Evolutionary conservation across 2,329 filamentous ascomycete genomes (phyloP), one percentile per base, ranked within the genome.

Genomic region (Fusarium compactum): DNA sequence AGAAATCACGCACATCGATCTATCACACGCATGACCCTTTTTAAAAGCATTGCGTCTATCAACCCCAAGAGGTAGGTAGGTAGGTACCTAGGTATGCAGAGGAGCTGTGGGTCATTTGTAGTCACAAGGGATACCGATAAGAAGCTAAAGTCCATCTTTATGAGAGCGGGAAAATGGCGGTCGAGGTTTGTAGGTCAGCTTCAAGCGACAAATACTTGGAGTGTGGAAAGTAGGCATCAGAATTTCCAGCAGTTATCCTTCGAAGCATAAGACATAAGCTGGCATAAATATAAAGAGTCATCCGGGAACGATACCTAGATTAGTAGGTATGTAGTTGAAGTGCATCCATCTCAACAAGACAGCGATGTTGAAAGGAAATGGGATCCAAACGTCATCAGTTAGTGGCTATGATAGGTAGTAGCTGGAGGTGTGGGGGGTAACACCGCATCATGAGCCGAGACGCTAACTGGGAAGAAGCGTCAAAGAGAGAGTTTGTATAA

Each of bases 321-420:
- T 25, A 25, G 24, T 29, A 12, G 10, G 27, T 11, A 44, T 44
- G 41, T 16, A 44, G 7, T 44, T 48, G 34, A 32, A 59, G 30
- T 16, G 20, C 18, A 50, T 40, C 22, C 18, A 50, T 40, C 22
- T 46, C 24, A 54, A 38, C 34, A 38, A n/a, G 34, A 38, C 30
- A 34, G 27, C 53, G 52, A 67, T 40, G 34, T 44, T 53, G 29
- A 7, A 27, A 52, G 53, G 32, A 29, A 20, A 54, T 32, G 22
- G 45, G 34, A 55, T 58, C 29, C 30, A 34, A 52, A 69, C 59
- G 65, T 69, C 55, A 57, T 65, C 34, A 65, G 59, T 43, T 65
- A 53, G 64, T 38, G 60, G 65, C 50, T 62, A 43, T 38, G 45
- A 44, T 56, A 27, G 25, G 25, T 27, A 38, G 34, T 38, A n/a